phyloP scores from a whole-genome alignment of 768 basidiomycete species.

The Tricholoma saponaceum region DNA sequence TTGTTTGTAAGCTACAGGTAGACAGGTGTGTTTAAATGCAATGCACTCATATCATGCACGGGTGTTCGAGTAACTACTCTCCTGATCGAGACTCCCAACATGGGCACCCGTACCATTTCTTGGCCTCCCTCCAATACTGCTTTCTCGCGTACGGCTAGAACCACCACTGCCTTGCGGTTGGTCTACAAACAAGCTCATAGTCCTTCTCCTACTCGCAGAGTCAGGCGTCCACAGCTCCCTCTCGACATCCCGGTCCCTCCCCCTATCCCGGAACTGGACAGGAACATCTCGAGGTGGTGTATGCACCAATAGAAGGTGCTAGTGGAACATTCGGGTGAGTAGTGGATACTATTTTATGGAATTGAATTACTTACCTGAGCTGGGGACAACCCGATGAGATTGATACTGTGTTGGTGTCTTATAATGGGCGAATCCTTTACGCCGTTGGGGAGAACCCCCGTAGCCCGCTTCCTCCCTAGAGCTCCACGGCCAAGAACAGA shows the following conservation, averaged over 20 bases:
- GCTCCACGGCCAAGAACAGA: conserved; percentile 27
- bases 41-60: background rate
- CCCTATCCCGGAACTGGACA: conserved; percentile 17
- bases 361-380: conserved; percentile 49
- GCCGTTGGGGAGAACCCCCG: conserved; percentile 47
- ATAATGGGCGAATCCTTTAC: conserved; percentile 41
- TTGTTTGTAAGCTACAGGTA: background rate
- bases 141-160: conserved; percentile 18
- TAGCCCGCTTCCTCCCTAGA: conserved; percentile 37
- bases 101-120: conserved; percentile 14
- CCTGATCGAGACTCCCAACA: conserved; percentile 21
- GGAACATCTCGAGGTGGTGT: conserved; percentile 54
- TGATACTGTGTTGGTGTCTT: conserved; percentile 52
- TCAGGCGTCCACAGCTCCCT: conserved; percentile 26
- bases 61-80: background rate
- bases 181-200: conserved; percentile 34
- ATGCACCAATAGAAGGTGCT: conserved; percentile 65
- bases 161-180: background rate
- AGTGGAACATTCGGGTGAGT: conserved; percentile 7
- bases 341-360: background rate
- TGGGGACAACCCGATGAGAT: conserved; percentile 68
- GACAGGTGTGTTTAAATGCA: background rate
- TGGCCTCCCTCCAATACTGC: conserved; percentile 18
- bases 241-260: conserved; percentile 33
- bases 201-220: conserved; percentile 31